Percentiles rank a stretch among this genome's conserved stretches.
These are phyloP conservation scores for Apostasia shenzhenica DNA, from an alignment of 106 monocot species.

Conservation along the genomic window DNA sequence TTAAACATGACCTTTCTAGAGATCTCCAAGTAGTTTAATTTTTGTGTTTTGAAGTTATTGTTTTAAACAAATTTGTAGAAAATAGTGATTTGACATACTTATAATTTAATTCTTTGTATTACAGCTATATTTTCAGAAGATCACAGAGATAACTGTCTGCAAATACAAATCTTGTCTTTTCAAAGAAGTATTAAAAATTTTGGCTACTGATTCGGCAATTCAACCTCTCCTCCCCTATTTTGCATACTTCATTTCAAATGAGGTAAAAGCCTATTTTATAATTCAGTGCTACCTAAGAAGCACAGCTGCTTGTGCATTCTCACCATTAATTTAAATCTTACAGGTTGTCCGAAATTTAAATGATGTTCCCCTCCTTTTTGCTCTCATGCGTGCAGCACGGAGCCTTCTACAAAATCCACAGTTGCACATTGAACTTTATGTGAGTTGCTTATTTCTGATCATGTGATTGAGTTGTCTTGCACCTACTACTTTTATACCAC, in stretches of 20 bases:
- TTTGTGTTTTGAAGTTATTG: neutral
- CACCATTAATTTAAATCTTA: neutral
- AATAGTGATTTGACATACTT: neutral
- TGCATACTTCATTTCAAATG: conserved; percentile 86
- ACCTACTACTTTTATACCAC: no score
- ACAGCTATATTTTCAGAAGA: conserved; percentile 98
- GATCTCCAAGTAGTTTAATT: conserved; percentile 71
- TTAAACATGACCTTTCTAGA: conserved; percentile 96
- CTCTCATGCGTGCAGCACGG: conserved; percentile 79
- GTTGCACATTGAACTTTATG: conserved; percentile 96
- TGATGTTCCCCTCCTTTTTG: conserved; percentile 77
- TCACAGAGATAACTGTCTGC: conserved; percentile 62
- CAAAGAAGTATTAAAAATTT: conserved; percentile 80
- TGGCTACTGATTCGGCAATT: conserved; percentile 86
- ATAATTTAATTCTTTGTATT: conserved; percentile 9
- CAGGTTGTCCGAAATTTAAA: conserved; percentile 71
- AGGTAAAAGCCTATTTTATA: conserved; percentile 30
- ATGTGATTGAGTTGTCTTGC: neutral
- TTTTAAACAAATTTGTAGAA: neutral
- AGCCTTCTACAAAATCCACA: conserved; percentile 92
- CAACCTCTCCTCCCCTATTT: conserved; percentile 98
- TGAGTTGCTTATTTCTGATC: conserved; percentile 27
- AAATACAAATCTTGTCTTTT: conserved; percentile 62
- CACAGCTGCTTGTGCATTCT: neutral
- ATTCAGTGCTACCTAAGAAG: no score